Evolutionary conservation across 2,329 filamentous ascomycete species (phyloP).

Genomic region (Penicillium brevicompactum): DNA sequence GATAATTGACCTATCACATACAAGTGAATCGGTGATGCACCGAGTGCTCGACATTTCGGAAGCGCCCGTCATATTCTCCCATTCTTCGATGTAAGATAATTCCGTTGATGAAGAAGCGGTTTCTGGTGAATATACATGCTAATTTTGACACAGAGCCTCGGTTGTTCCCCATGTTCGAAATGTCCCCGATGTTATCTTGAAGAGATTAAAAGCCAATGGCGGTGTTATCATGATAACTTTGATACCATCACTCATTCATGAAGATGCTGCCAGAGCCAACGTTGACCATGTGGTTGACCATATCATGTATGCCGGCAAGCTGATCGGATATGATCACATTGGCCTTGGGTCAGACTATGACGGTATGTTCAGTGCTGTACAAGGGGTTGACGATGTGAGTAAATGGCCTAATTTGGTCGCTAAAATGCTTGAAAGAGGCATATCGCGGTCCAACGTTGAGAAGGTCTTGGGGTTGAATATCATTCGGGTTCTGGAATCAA

Average conservation of each 20-base stretch:
- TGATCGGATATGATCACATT: not conserved
- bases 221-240: not conserved
- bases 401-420: not conserved
- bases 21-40: not conserved
- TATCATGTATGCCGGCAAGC: not conserved
- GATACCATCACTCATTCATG: not conserved
- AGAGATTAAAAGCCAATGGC: not conserved
- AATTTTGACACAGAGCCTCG: not conserved
- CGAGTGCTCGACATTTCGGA: not conserved
- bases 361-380: not conserved
- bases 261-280: not conserved
- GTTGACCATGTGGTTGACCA: not conserved
- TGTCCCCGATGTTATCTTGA: not conserved
- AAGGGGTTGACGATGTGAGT: not conserved
- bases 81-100: not conserved
- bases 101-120: no score
- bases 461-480: not conserved
- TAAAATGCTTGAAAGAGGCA: not conserved
- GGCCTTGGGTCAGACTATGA: not conserved
- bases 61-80: not conserved
- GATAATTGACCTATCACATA: not conserved
- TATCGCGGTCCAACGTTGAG: not conserved
- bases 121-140: no score
- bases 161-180: not conserved
- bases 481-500: not conserved